Evolutionary conservation across 768 basidiomycete species (phyloP), one percentile per base, ranked within the genome.

Genomic region (Lactarius deliciosus): DNA sequence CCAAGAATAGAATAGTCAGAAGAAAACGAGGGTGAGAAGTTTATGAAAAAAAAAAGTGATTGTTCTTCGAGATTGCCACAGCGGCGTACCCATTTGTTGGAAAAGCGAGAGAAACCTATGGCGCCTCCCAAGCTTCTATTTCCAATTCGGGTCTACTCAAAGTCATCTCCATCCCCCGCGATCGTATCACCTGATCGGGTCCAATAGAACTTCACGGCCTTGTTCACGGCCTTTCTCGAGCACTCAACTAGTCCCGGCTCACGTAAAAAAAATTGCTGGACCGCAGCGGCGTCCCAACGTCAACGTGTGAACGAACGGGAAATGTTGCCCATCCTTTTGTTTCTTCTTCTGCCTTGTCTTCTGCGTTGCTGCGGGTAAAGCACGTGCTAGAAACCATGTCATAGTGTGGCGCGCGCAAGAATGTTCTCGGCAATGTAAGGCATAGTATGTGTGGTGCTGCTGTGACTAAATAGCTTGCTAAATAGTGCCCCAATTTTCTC

Each of bases 231-330:
- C n/a, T 47, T 47, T 47, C 45, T 47, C n/a, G 4, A 53, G 50
- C 20, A n/a, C 40, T 40, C 5, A 40, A 40, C n/a, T n/a, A 3
- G 1, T 22, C 45, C 32, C 32, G 32, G 32, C 32, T 32, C 32
- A 32, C 32, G 50, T 53, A 53, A 53, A 53, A 53, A 50, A 53
- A 53, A 53, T 25, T 53, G 50, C 25, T 25, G 25, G 50, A 50
- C 47, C 47, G 47, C 47, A 50, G 47, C 50, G 50, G 22, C 50
- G 50, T 13, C 9, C 25, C 47, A 25, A 53, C 25, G 50, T 22
- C 22, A 50, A 50, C 47, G 45, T 50, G 45, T 16, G 38, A 30
- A 38, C n/a, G 28, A 30, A 40, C 56, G 56, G 64, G 5, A 22
- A 45, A 45, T 20, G 15, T 32, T 2, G 54, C 18, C 32, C 7